Conservation (phyloP, 202 grass and related monocot species). For the Schoenoplectus tabernaemontani region DNA sequence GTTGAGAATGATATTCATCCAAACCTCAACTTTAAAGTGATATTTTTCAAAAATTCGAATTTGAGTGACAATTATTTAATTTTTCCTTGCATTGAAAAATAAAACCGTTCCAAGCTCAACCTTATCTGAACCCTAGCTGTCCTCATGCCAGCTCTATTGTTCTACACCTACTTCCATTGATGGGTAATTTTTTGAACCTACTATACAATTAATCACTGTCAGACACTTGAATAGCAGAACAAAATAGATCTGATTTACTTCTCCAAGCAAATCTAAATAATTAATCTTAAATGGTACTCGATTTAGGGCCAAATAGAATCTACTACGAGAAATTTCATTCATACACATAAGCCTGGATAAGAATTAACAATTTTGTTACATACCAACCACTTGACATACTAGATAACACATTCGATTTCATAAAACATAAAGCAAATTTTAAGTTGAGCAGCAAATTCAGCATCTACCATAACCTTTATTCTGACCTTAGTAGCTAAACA, state of each 20-base stretch:
- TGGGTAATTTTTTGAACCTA: not conserved
- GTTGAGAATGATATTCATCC: too few species aligned
- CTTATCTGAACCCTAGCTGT: not conserved
- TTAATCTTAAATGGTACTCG: not conserved
- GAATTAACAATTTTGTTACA: not conserved
- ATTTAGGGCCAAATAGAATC: not conserved
- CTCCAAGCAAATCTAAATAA: not conserved
- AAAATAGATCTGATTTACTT: not conserved
- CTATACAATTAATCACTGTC: not conserved
- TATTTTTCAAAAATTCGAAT: too few species aligned
- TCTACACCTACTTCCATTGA: not conserved
- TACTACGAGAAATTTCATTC: not conserved
- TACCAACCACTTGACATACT: not conserved
- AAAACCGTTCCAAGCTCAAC: not conserved
- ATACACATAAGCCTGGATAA: not conserved
- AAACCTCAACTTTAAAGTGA: too few species aligned
- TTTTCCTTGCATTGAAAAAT: too few species aligned
- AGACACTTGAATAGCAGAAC: not conserved
- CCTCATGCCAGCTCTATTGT: not conserved
- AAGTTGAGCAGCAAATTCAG: not conserved
- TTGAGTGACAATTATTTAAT: too few species aligned
- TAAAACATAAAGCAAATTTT: not conserved
- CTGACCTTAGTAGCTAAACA: not conserved
- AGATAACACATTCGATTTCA: not conserved
- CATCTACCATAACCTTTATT: constrained; percentile 16